Conservation (phyloP, 2,329 filamentous ascomycete genomes). For the Penicillium sumatraense region DNA sequence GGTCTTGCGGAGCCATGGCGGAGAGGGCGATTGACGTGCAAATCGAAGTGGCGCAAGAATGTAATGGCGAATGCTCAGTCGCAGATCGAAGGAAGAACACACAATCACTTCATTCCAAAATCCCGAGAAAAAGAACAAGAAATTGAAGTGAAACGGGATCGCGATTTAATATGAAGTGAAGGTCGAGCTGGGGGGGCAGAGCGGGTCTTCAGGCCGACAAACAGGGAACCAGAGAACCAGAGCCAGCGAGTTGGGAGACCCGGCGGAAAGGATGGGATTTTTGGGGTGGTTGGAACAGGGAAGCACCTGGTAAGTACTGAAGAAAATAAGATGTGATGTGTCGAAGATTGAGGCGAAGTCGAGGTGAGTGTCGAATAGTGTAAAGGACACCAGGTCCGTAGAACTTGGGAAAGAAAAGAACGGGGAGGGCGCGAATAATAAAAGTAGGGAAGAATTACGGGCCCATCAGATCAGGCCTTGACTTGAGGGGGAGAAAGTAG, state of each 20-base stretch:
- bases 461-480: too few relatives aligned
- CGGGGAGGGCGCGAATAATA: not conserved
- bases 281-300: not conserved
- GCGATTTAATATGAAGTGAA: not conserved
- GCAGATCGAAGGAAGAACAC: conserved; percentile 10
- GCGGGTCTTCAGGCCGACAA: not conserved
- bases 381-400: not conserved
- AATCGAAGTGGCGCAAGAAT: conserved; percentile 17
- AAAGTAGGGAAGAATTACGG: not conserved
- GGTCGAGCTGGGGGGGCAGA: not conserved
- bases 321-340: not conserved
- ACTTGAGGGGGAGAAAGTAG: too few relatives aligned
- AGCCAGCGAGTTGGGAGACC: conserved; percentile 15
- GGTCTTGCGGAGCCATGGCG: conserved; percentile 32
- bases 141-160: too few relatives aligned
- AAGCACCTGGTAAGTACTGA: not conserved
- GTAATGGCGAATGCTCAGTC: conserved; percentile 17
- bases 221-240: not conserved
- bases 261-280: conserved; percentile 3
- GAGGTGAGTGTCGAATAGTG: not conserved
- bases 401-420: not conserved
- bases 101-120: conserved; percentile 21
- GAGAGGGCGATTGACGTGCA: conserved; percentile 17
- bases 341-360: not conserved
- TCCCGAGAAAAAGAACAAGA: not conserved